phyloP scores from a whole-genome alignment of 805 yeast species.

The Lachancea meyersii region DNA sequence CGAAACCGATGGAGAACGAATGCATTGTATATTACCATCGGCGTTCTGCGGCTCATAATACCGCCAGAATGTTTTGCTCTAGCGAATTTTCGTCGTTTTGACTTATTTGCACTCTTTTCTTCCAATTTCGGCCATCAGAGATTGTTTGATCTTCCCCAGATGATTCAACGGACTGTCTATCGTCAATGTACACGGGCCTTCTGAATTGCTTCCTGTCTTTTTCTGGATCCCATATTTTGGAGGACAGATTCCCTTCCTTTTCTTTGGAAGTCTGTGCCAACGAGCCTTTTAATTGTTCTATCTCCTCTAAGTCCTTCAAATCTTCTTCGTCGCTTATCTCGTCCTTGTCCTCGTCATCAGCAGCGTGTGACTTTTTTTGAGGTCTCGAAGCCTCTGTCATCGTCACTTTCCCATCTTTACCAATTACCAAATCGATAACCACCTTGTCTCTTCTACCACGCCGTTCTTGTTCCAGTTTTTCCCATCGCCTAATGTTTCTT shows the following conservation, averaged over 20 bases:
- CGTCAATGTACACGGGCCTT: constrained; percentile 41
- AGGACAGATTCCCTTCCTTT: constrained; percentile 24
- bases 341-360: constrained; percentile 28
- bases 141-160: no score
- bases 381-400: constrained; percentile 44
- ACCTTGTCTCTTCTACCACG: constrained; percentile 64
- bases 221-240: constrained; percentile 55
- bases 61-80: constrained; percentile 28
- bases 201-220: constrained; percentile 50
- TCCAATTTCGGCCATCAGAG: constrained; percentile 12
- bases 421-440: constrained; percentile 70
- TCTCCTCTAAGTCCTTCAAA: constrained; percentile 25
- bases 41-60: constrained; percentile 17
- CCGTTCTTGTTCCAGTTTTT: constrained; percentile 50
- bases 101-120: constrained; percentile 24
- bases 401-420: constrained; percentile 69
- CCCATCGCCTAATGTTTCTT: constrained; percentile 57
- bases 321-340: constrained; percentile 37
- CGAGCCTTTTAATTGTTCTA: constrained; percentile 24
- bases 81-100: constrained; percentile 18
- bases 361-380: constrained; percentile 20
- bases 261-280: constrained; percentile 15
- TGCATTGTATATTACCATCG: no score
- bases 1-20: no score
- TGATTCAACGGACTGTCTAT: neutral